Conservation (phyloP, 257 asterid genomes). For the Paraleonurus japonicus region DNA sequence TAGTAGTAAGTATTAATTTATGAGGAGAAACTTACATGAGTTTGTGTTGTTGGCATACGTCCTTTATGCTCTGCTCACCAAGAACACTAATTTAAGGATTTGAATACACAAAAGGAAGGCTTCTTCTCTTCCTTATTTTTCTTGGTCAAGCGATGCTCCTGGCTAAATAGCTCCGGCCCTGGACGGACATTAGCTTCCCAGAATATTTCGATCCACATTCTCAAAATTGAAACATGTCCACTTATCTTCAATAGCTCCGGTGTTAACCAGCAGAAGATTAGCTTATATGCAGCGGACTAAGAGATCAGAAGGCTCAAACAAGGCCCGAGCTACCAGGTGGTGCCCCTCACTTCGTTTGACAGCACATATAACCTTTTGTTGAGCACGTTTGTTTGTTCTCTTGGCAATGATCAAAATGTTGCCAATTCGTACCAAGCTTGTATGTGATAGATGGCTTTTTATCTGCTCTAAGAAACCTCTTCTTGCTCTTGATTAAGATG, state of each 20-base stretch:
- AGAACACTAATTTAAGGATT: not conserved
- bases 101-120: not conserved
- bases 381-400: not conserved
- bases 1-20: too few species aligned
- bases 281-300: not conserved
- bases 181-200: not conserved
- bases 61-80: not conserved
- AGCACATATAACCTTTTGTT: not conserved
- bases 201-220: not conserved
- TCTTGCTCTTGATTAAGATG: constrained; percentile 46
- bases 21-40: constrained; percentile 19
- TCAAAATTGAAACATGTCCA: not conserved
- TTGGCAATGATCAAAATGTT: constrained; percentile 7
- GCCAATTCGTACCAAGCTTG: not conserved
- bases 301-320: not conserved
- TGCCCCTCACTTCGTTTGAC: not conserved
- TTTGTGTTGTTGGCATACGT: not conserved
- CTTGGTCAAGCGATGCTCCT: not conserved
- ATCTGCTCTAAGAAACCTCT: constrained; percentile 28
- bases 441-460: not conserved
- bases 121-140: not conserved
- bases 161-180: too few species aligned
- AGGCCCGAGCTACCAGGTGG: too few species aligned
- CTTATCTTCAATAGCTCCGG: not conserved
- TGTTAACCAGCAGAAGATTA: not conserved